Percentiles rank a stretch among this genome's conserved stretches.
These are phyloP conservation scores for Solanum appendiculatum DNA, from an alignment of 257 asterid genomes.

Conservation along the genomic window DNA sequence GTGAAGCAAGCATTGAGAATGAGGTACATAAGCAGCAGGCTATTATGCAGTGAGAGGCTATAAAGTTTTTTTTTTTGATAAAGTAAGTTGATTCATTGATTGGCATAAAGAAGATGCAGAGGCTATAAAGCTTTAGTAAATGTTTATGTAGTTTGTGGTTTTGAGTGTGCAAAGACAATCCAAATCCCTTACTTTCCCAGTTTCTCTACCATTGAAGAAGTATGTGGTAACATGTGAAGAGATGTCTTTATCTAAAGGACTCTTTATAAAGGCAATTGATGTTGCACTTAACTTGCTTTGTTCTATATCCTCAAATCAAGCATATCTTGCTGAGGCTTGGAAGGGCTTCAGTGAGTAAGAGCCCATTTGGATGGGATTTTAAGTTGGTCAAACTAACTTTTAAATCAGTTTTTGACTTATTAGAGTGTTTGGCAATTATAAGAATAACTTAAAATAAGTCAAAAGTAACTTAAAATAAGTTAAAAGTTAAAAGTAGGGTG, in stretches of 20 bases:
- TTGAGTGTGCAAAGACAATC: background rate
- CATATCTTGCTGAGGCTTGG: background rate
- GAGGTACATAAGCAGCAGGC: background rate
- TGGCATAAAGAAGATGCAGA: background rate
- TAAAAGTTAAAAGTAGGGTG: no score
- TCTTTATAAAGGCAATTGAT: background rate
- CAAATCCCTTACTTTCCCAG: background rate
- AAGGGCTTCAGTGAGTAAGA: background rate
- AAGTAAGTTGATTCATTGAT: background rate
- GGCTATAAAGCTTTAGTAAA: background rate
- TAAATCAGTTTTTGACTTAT: no score
- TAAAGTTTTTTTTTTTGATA: background rate
- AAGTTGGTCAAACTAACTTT: no score
- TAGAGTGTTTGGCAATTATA: no score
- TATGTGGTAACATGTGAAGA: background rate
- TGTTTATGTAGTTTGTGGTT: background rate
- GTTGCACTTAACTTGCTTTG: background rate
- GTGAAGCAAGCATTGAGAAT: background rate
- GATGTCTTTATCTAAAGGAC: background rate
- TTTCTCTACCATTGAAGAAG: background rate
- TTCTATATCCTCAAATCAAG: background rate
- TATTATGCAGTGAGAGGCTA: background rate
- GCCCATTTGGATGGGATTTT: no score
- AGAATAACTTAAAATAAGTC: no score
- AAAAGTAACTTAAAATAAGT: no score